These are phyloP conservation scores for Aspergillus sp. DNA, from an alignment of 2,329 filamentous ascomycete species.

Conservation along the genomic window DNA sequence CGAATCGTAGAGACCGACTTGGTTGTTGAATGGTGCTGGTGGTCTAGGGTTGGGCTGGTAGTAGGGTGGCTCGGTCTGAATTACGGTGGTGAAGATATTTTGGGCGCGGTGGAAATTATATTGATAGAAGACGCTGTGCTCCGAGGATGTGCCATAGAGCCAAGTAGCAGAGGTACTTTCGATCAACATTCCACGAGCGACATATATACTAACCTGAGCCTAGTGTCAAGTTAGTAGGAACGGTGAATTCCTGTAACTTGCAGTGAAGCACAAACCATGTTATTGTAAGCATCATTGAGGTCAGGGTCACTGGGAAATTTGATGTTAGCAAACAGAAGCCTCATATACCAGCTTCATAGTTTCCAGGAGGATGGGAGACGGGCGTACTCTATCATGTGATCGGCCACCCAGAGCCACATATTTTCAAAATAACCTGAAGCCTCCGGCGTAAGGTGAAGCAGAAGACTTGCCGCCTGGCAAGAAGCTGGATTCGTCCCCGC, in stretches of 20 bases:
- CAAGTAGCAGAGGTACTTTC: conserved; percentile 7
- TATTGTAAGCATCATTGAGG: conserved; percentile 5
- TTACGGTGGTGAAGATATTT: conserved; percentile 9
- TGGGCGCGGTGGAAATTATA: conserved; percentile 7
- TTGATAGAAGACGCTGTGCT: conserved; percentile 10
- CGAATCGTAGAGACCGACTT: background rate
- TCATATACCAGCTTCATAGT: background rate
- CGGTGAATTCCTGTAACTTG: background rate
- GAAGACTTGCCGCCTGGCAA: conserved; percentile 8
- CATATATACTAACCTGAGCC: conserved; percentile 4
- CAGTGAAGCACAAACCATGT: background rate
- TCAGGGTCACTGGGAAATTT: conserved; percentile 1
- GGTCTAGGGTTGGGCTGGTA: conserved; percentile 7
- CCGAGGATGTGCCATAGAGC: conserved; percentile 8
- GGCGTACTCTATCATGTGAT: conserved; percentile 9
- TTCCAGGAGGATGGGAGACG: background rate
- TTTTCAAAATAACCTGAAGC: conserved; percentile 12
- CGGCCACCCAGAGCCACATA: conserved; percentile 11
- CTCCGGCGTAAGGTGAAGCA: conserved; percentile 3
- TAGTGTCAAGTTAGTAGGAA: background rate
- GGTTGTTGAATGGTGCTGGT: conserved; percentile 1
- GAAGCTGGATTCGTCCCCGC: background rate
- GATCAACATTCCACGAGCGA: conserved; percentile 7
- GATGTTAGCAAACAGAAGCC: background rate
- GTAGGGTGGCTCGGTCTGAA: conserved; percentile 8